These are phyloP conservation scores for Kluyveromyces nonfermentans DNA, from an alignment of 805 yeast genomes.

Conservation along the genomic window DNA sequence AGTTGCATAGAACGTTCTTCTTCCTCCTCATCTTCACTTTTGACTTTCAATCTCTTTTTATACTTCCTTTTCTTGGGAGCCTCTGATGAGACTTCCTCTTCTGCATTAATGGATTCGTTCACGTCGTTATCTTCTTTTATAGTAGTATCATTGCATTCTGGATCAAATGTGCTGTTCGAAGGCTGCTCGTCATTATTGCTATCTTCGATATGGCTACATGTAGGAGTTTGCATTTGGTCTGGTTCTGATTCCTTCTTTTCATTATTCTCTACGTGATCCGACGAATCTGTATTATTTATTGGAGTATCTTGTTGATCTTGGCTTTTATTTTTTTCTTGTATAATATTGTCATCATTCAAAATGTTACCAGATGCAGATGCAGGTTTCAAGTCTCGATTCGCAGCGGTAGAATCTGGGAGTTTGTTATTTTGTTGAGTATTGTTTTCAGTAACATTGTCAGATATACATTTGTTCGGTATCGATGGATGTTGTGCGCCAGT, in stretches of 20 bases:
- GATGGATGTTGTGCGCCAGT: too few species aligned
- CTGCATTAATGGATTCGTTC: conserved; percentile 9
- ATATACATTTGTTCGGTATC: too few species aligned
- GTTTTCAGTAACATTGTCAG: too few species aligned
- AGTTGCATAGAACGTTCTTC: conserved; percentile 44
- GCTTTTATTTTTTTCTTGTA: background rate
- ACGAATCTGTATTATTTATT: too few species aligned
- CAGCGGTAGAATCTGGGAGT: too few species aligned
- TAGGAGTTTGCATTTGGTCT: background rate
- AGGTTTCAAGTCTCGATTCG: background rate
- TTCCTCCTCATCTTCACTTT: conserved; percentile 7
- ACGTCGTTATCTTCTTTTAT: conserved; percentile 5
- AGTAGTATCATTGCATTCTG: background rate
- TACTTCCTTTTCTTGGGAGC: conserved; percentile 7
- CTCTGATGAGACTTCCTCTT: background rate
- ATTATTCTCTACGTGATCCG: background rate
- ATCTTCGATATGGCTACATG: background rate
- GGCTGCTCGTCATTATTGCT: background rate
- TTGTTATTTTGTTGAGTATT: too few species aligned
- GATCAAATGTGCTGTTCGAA: background rate
- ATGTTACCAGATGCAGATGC: background rate
- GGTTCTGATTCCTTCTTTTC: background rate
- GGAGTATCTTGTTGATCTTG: background rate
- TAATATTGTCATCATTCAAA: background rate
- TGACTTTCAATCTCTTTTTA: conserved; percentile 7